Base-by-base conservation (phyloP, 805 yeast genomes). In the Wickerhamiella musiphila region DNA sequence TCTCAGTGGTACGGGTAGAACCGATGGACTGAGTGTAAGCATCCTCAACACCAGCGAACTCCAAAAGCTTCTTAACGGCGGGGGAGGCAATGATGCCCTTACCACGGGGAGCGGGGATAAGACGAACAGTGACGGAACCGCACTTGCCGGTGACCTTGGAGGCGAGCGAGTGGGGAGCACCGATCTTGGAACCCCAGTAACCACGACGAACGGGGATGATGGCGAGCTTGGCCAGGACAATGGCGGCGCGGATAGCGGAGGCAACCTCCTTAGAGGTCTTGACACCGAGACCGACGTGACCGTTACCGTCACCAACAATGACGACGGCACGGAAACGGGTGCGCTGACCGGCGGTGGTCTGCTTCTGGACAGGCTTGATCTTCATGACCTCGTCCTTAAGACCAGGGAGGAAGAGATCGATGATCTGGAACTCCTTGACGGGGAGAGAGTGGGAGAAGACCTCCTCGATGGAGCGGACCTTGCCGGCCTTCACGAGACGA, bases 101-200 rank as follows among this genome's bases (percentile, higher is more conserved):
- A 86, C 98, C 98, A 76, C 98, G 90, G 76, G 98, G 96, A 52
- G 98, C 98, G 67, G 98, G 98, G 61, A 90, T 84, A 62, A 90
- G 53, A 76, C 98, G 83, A 52, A 86, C 94, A 46, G 77, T 64
- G 60, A 90, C 96, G 66, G 96, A 86, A 77, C 98, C 98, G 73
- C 96, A 90, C 83, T 86, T 90, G 72, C 98, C 98, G 52, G 96
- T 78, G 63, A 84, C 82, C 83, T 90, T 90, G 68, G 76, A 66
- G 58, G 94, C 86, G 61, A 86, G 77, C 51, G 98, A 79, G 78
- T 90, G 98, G 61, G 98, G 98, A 66, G 79, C 78, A 77, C 98
- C 98, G 67, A 90, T 79, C 75, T 83, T 82, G 65, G 93, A 68
- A 70, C 98, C 98, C 98, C 98, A 90, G 90, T 90, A 90, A 73